Percentiles rank a stretch among this genome's conserved stretches.
phyloP scores from a whole-genome alignment of 176 grass and related monocot species.

The Lolium perenne region DNA sequence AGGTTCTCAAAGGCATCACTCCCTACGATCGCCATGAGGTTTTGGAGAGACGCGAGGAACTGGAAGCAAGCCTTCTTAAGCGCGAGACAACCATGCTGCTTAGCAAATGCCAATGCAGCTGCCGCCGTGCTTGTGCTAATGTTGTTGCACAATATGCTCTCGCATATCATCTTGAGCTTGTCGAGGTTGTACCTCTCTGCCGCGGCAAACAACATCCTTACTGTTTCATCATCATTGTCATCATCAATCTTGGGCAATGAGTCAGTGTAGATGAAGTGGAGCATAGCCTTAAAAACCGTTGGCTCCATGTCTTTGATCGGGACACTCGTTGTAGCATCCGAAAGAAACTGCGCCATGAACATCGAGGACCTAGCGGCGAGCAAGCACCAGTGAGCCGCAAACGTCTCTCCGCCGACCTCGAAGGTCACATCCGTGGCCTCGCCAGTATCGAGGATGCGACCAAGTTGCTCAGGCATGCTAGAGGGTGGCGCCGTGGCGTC shows the following conservation, averaged over 20 bases:
- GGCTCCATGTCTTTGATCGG: neutral
- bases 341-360: slow-evolving; percentile 12
- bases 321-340: neutral
- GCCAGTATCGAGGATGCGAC: neutral
- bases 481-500: neutral
- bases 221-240: neutral
- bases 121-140: neutral
- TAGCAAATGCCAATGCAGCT: neutral
- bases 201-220: neutral
- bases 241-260: neutral
- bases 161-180: neutral
- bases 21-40: neutral
- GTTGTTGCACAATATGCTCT: neutral
- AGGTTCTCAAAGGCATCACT: neutral
- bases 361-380: neutral
- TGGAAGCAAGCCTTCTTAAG: neutral
- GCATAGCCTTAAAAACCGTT: neutral
- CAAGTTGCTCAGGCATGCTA: neutral
- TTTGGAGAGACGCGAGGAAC: neutral
- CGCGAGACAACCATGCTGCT: neutral
- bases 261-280: slow-evolving; percentile 1
- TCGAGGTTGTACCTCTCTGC: slow-evolving; percentile 1
- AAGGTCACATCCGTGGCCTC: neutral
- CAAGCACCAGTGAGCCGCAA: neutral
- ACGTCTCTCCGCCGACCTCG: neutral